A percentile compares a stretch with the other conserved stretches of the same genome.
Conservation (phyloP, 495 filamentous ascomycete genomes). For the Tuber indicum region DNA sequence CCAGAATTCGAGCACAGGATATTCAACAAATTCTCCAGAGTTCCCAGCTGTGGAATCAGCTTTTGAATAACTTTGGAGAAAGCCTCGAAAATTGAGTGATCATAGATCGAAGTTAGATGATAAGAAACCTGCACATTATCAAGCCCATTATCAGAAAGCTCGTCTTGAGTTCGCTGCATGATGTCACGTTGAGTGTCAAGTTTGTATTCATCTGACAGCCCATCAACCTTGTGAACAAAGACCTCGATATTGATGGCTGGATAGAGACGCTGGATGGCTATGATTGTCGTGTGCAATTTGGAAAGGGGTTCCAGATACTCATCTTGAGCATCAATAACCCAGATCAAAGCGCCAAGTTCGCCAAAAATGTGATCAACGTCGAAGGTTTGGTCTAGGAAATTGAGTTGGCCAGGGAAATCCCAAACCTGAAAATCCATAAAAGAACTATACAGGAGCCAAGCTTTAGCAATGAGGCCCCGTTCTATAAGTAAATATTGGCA, state of each 20-base stretch:
- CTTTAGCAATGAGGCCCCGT: constrained; percentile 29
- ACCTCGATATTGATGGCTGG: constrained; percentile 92
- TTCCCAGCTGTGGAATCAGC: constrained; percentile 84
- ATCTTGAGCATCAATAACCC: constrained; percentile 97
- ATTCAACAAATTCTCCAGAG: constrained; percentile 84
- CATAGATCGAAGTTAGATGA: constrained; percentile 93
- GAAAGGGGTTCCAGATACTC: constrained; percentile 86
- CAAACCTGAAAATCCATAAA: constrained; percentile 99
- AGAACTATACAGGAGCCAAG: constrained; percentile 53
- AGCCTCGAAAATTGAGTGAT: constrained; percentile 95
- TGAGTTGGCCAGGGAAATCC: constrained; percentile 92
- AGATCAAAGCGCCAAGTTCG: constrained; percentile 86
- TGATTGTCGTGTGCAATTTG: constrained; percentile 76
- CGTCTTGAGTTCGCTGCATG: constrained; percentile 92
- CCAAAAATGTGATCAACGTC: constrained; percentile 91
- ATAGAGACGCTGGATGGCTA: constrained; percentile 77
- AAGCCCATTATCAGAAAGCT: constrained; percentile 82
- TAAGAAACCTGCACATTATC: constrained; percentile 89
- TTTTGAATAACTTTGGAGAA: constrained; percentile 98
- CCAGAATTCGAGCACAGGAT: constrained; percentile 79
- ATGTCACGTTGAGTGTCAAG: constrained; percentile 90
- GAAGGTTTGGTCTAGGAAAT: constrained; percentile 75
- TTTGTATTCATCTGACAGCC: constrained; percentile 87
- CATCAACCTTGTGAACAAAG: constrained; percentile 97
- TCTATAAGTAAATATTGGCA: constrained; percentile 11